Evolutionary conservation across 305 asterid species (phyloP), one percentile per base, ranked within the genome.

Genomic region (Fraxinus latifolia): DNA sequence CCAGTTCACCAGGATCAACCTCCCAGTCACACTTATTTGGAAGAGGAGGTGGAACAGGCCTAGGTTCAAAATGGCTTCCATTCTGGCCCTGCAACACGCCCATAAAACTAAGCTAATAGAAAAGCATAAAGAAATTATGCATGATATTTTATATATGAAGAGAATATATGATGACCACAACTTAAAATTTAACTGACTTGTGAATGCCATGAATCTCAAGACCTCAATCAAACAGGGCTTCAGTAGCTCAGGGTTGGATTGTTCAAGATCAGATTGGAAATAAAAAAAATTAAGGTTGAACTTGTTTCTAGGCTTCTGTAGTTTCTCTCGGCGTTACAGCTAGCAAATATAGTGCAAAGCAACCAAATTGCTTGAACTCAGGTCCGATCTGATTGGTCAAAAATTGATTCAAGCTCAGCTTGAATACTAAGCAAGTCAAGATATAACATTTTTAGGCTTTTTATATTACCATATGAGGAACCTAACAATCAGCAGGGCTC

Each of bases 21-120:
- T 96, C 99, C 99, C 99, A 96, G 87, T 96, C 99, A 80, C 99
- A 96, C 90, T 93, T 96, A 25, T 94, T 96, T 72, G 99, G 97
- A 50, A 91, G 90, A 84, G 98, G 99, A 29, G 98, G 98, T 77
- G 92, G 88, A 78, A 96, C 97, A 23, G 98, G 90, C 84, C 89
- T 89, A 82, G 97, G 99, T 87, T 96, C 99, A 85, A 93, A 94
- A 89, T 96, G 99, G 84, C 98, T 96, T 83, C 99, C 99, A 86
- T 88, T 96, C 84, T 92, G 97, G 39, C 98, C 99, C 99, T 94
- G 92, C 88, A 89, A 83, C 34, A 82, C 37, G 77, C 33, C 47
- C 50, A 5, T 5, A 73, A 47, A 60, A 34, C 32, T 74, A 67
- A 75, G 75, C 77, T 72, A 79, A 50, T 9, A 65, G 34, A 44